Evolutionary conservation across 2,329 filamentous ascomycete species (phyloP).

Genomic region (Bipolaris bicolor): DNA sequence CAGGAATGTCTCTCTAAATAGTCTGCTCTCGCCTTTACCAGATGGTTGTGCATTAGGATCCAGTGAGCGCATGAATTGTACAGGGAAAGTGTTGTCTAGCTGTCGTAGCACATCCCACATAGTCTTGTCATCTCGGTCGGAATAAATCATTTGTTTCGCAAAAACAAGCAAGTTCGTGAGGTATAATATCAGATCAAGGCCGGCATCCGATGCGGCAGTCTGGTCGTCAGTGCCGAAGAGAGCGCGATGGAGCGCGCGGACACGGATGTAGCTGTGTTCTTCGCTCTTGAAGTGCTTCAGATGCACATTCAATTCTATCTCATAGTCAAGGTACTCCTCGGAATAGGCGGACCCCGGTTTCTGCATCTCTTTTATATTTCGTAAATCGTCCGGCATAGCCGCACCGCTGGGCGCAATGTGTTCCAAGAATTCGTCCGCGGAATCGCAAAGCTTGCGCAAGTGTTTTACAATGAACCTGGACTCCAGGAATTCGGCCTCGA

Average conservation of each 20-base stretch:
- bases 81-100: conserved; percentile 47
- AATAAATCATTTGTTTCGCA: conserved; percentile 46
- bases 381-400: conserved; percentile 24
- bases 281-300: conserved; percentile 47
- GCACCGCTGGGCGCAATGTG: conserved; percentile 40
- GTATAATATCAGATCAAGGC: conserved; percentile 52
- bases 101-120: conserved; percentile 39
- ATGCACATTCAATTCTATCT: conserved; percentile 43
- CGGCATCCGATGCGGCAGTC: conserved; percentile 26
- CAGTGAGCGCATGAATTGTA: conserved; percentile 39
- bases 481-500: conserved; percentile 52
- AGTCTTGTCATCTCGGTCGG: conserved; percentile 34
- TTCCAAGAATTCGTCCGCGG: conserved; percentile 37
- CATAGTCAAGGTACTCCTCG: conserved; percentile 47
- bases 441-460: conserved; percentile 47
- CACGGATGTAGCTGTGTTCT: conserved; percentile 52
- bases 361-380: conserved; percentile 37
- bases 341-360: conserved; percentile 48
- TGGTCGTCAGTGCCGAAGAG: conserved; percentile 44
- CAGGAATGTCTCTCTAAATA: conserved; percentile 54
- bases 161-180: conserved; percentile 54
- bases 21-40: conserved; percentile 47
- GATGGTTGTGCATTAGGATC: conserved; percentile 13
- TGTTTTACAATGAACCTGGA: conserved; percentile 50
- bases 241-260: conserved; percentile 46